Conservation (phyloP, 768 basidiomycete species). For the Hirschioporus abietinus region DNA sequence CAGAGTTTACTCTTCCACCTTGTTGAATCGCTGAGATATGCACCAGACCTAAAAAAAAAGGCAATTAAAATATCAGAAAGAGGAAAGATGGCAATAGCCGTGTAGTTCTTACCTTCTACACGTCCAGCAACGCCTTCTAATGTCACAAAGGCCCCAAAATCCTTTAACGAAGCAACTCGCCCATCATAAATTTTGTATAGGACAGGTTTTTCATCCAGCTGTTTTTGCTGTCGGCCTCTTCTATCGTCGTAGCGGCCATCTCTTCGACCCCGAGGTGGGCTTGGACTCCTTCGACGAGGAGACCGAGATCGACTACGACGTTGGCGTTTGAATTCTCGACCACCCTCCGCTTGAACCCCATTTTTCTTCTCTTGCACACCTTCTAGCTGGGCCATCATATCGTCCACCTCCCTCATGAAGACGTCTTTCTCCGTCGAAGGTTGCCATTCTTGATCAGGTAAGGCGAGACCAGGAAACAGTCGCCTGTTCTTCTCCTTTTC, state of each 20-base stretch:
- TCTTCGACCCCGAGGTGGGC: conserved; percentile 54
- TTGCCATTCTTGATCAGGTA: conserved; percentile 69
- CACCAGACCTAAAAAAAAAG: conserved; percentile 70
- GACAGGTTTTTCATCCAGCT: conserved; percentile 75
- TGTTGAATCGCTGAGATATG: conserved; percentile 91
- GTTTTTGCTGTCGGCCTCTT: conserved; percentile 34
- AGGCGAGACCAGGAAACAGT: conserved; percentile 84
- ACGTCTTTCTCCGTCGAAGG: conserved; percentile 66
- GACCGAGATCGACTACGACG: conserved; percentile 44
- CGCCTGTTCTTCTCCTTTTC: conserved; percentile 78
- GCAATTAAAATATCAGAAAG: conserved; percentile 7
- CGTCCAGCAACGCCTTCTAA: conserved; percentile 84
- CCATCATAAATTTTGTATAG: conserved; percentile 95
- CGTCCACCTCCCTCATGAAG: conserved; percentile 84
- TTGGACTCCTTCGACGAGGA: conserved; percentile 47
- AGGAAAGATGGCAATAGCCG: neutral
- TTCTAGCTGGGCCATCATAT: conserved; percentile 75
- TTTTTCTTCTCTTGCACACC: conserved; percentile 59
- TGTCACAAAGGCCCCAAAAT: conserved; percentile 93
- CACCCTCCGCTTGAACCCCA: conserved; percentile 35
- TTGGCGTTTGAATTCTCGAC: conserved; percentile 54
- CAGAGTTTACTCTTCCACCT: conserved; percentile 80
- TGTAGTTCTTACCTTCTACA: conserved; percentile 67
- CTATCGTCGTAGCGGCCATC: conserved; percentile 37
- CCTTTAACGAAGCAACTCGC: conserved; percentile 78